phyloP scores from a whole-genome alignment of 2,329 filamentous ascomycete genomes.

The Cercospora brassicicola region DNA sequence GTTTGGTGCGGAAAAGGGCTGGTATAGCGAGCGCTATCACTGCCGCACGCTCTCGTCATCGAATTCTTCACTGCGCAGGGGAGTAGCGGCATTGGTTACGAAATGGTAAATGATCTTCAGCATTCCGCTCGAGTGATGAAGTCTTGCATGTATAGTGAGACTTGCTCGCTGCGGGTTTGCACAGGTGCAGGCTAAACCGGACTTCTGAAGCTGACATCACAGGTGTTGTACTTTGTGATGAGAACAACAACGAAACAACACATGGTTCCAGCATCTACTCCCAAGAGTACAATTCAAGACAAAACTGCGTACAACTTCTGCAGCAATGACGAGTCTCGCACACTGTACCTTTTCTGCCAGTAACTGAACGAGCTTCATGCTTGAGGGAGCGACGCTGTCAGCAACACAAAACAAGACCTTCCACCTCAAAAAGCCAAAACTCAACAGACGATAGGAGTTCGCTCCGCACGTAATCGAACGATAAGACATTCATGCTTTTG shows the following conservation, averaged over 20 bases:
- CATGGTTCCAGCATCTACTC: not conserved
- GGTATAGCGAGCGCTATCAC: not conserved
- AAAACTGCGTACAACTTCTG: not conserved
- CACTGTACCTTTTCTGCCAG: not conserved
- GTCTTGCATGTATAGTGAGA: not conserved
- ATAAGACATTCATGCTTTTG: not conserved
- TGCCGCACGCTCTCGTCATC: not conserved
- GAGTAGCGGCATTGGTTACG: not conserved
- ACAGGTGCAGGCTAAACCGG: not conserved
- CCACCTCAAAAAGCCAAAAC: not conserved
- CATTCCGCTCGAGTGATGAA: not conserved
- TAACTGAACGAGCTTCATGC: not conserved
- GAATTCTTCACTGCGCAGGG: not conserved
- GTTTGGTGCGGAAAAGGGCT: not conserved
- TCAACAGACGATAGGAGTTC: not conserved
- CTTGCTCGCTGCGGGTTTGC: not conserved
- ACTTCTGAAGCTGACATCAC: not conserved
- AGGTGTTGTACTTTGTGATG: not conserved
- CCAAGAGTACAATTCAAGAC: not conserved
- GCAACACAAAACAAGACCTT: not conserved
- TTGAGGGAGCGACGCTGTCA: not conserved
- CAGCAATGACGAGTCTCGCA: not conserved
- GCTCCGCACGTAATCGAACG: not conserved
- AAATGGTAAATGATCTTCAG: not conserved
- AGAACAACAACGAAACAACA: not conserved